A percentile compares a stretch with the other conserved stretches of the same genome.
Evolutionary conservation across 2,329 filamentous ascomycete genomes (phyloP).

Genomic region (Chaetomium globosum): DNA sequence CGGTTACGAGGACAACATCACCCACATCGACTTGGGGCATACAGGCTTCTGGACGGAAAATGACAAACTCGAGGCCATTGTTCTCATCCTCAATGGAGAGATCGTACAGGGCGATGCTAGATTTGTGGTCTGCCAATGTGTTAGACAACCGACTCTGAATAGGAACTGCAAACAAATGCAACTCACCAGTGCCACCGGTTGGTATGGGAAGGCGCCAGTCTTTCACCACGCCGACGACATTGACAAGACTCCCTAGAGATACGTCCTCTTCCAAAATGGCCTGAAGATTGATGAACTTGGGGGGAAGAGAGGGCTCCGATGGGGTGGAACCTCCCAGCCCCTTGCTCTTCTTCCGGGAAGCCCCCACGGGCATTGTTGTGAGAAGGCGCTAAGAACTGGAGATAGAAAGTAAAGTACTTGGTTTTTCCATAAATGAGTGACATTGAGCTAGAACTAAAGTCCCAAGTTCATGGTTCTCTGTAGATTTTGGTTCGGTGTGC

Average conservation of each 20-base stretch:
- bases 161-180: conserved; percentile 31
- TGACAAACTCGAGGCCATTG: conserved; percentile 53
- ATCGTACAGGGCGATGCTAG: conserved; percentile 64
- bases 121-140: conserved; percentile 57
- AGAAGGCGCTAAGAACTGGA: not conserved
- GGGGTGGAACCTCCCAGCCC: not conserved
- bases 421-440: not conserved
- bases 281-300: conserved; percentile 47
- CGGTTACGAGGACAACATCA: conserved; percentile 67
- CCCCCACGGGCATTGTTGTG: conserved; percentile 17
- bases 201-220: conserved; percentile 60
- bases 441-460: not conserved
- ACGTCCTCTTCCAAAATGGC: conserved; percentile 49
- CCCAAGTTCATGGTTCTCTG: not conserved
- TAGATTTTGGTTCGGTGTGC: not conserved
- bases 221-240: conserved; percentile 70
- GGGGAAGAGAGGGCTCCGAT: conserved; percentile 39
- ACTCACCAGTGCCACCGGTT: conserved; percentile 55
- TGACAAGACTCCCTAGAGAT: conserved; percentile 46
- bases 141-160: conserved; percentile 23
- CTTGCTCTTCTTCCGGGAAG: not conserved
- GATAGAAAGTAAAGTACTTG: not conserved
- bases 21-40: conserved; percentile 55
- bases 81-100: conserved; percentile 52
- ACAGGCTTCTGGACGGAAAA: conserved; percentile 59